A percentile compares a stretch with the other conserved stretches of the same genome.
phyloP scores from a whole-genome alignment of 106 monocot species.

The Phalaenopsis equestris region DNA sequence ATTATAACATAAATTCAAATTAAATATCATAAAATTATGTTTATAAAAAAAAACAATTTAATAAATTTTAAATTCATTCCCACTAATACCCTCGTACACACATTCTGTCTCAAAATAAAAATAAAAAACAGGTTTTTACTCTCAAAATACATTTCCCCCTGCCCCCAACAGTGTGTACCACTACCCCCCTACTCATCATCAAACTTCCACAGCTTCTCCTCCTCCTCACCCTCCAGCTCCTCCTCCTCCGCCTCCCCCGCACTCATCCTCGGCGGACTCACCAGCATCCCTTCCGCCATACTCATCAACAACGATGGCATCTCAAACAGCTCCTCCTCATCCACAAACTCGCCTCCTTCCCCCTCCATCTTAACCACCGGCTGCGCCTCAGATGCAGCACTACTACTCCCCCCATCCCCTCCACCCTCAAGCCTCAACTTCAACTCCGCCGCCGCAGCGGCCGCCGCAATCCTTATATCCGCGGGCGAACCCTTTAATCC shows the following conservation, averaged over 20 bases:
- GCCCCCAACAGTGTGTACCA: too few species aligned
- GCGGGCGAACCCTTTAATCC: not conserved
- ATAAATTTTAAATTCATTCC: too few species aligned
- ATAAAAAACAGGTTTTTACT: too few species aligned
- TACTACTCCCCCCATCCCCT: too few species aligned
- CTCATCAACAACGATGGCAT: not conserved
- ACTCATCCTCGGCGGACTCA: conserved; percentile 5
- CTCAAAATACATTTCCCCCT: too few species aligned
- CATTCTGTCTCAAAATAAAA: too few species aligned
- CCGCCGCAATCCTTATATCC: conserved; percentile 13
- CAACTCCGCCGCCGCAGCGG: not conserved
- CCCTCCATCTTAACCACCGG: not conserved
- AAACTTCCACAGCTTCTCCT: not conserved
- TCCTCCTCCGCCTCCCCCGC: not conserved
- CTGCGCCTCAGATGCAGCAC: not conserved
- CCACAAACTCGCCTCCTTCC: not conserved
- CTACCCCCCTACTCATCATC: not conserved
- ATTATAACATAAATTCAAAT: too few species aligned
- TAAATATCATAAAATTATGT: too few species aligned
- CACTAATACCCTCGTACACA: too few species aligned
- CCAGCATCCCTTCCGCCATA: conserved; percentile 8
- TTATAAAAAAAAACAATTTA: too few species aligned
- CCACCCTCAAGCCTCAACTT: not conserved
- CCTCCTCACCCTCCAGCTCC: not conserved
- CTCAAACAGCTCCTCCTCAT: conserved; percentile 3